Conservation (phyloP, 768 basidiomycete genomes). For the Suillus luteus region DNA sequence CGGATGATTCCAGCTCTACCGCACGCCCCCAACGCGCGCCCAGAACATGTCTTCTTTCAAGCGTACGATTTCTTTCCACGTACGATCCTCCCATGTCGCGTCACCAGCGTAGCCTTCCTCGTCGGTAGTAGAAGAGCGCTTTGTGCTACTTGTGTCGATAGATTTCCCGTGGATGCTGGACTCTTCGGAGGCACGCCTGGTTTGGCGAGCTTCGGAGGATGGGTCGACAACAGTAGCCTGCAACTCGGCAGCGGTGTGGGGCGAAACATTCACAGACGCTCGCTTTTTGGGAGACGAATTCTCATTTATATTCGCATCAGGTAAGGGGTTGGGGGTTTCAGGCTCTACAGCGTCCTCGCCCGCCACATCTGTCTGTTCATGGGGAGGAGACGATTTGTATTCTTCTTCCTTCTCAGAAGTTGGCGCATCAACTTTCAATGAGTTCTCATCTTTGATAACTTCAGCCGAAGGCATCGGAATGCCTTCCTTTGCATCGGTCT, state of each 20-base stretch:
- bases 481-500: neutral
- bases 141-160: constrained; percentile 26
- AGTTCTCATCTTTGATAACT: neutral
- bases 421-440: neutral
- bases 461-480: constrained; percentile 3
- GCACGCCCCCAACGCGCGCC: constrained; percentile 68
- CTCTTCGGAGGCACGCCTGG: constrained; percentile 8
- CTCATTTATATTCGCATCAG: neutral
- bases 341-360: neutral
- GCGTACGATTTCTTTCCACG: constrained; percentile 76
- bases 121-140: constrained; percentile 27
- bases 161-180: constrained; percentile 17
- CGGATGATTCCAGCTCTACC: constrained; percentile 19
- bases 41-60: constrained; percentile 86
- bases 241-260: neutral
- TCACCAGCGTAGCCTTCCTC: constrained; percentile 58
- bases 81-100: constrained; percentile 81
- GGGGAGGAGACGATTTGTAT: neutral
- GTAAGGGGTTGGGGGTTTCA: neutral
- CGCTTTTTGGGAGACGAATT: neutral
- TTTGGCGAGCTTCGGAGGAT: neutral
- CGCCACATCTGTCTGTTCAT: neutral
- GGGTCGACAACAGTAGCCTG: neutral
- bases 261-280: neutral
- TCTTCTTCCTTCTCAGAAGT: constrained; percentile 13